Conservation (phyloP, 208 protist species). For the Acanthamoeba royreba region DNA sequence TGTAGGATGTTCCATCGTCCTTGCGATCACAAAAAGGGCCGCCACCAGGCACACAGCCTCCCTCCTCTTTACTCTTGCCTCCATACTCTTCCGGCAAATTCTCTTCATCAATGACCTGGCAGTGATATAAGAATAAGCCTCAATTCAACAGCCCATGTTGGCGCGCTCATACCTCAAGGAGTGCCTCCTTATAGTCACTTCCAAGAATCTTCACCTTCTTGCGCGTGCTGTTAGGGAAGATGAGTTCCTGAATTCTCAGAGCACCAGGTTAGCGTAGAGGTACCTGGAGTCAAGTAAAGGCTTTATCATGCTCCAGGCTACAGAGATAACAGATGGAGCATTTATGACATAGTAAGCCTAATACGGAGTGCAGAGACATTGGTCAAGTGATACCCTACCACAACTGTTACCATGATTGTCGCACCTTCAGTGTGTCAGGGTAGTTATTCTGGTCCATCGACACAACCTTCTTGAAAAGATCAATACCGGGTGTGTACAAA, state of each 20-base stretch:
- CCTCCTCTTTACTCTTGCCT: not conserved
- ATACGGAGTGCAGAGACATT: not conserved
- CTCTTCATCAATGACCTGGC: not conserved
- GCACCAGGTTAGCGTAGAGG: not conserved
- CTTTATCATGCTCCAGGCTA: not conserved
- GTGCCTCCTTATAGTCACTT: not conserved
- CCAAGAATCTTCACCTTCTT: not conserved
- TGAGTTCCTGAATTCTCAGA: not conserved
- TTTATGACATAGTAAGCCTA: not conserved
- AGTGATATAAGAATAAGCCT: not conserved
- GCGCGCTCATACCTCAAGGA: not conserved
- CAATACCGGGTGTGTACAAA: not conserved
- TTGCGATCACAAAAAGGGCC: not conserved
- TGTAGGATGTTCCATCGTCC: not conserved
- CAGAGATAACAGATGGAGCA: not conserved
- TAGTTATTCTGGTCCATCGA: not conserved
- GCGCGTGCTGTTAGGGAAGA: not conserved
- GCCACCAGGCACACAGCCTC: not conserved
- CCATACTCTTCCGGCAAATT: not conserved
- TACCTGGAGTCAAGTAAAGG: not conserved
- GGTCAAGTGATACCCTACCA: not conserved
- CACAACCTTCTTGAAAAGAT: not conserved
- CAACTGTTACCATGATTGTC: not conserved
- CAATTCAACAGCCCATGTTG: not conserved
- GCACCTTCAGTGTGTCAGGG: not conserved